phyloP scores from a whole-genome alignment of 2,329 filamentous ascomycete genomes.

The Neofusicoccum sp. region DNA sequence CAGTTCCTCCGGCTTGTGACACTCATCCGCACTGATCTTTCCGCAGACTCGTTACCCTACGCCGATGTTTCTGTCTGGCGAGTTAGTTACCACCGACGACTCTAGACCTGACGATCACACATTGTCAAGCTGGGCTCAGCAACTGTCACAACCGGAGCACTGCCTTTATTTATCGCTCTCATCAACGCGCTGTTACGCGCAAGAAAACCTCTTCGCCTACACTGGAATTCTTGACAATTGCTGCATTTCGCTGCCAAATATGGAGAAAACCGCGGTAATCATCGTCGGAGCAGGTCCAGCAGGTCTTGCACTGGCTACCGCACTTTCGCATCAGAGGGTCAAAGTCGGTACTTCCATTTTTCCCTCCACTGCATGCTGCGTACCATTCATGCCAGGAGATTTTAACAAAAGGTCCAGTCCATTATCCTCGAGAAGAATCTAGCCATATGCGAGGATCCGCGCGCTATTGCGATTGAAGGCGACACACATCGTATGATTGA shows the following conservation, averaged over 20 bases:
- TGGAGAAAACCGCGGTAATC: slow-evolving; percentile 49
- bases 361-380: too few relatives aligned
- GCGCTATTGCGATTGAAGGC: not conserved
- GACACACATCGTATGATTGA: not conserved
- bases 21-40: too few relatives aligned
- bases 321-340: not conserved
- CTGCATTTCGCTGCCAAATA: not conserved
- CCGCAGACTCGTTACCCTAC: too few relatives aligned
- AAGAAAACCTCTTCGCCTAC: not conserved
- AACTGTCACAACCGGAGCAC: too few relatives aligned
- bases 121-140: too few relatives aligned
- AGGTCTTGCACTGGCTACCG: slow-evolving; percentile 52
- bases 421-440: not conserved
- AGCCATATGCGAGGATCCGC: not conserved
- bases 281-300: slow-evolving; percentile 58
- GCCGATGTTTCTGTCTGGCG: too few relatives aligned
- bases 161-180: too few relatives aligned
- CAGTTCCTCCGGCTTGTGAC: too few relatives aligned
- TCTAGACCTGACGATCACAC: too few relatives aligned
- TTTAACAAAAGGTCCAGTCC: not conserved
- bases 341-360: not conserved
- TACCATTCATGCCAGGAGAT: too few relatives aligned
- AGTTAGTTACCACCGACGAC: too few relatives aligned
- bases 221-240: too few relatives aligned
- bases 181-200: not conserved